Conservation (phyloP, 202 grass and related monocot genomes). For the Eragrostis tef region DNA sequence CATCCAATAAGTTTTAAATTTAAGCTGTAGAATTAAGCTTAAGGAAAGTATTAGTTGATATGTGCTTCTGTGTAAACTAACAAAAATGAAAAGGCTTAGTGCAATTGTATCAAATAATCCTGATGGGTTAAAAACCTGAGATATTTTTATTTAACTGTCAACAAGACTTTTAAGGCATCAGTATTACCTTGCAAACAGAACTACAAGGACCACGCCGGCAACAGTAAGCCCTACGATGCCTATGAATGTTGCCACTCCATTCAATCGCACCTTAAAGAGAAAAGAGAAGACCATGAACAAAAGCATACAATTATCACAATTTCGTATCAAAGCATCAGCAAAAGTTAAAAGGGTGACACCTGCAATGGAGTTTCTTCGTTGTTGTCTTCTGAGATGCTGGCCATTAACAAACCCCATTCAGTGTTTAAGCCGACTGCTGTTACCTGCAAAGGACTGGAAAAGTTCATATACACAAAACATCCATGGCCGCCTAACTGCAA, state of each 20-base stretch:
- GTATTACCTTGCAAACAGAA: conserved; percentile 65
- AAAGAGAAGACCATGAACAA: conserved; percentile 43
- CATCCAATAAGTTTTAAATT: background rate
- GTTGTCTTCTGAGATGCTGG: conserved; percentile 79
- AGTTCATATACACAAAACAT: conserved; percentile 38
- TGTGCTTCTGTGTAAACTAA: background rate
- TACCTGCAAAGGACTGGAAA: conserved; percentile 54
- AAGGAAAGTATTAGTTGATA: background rate
- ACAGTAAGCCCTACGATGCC: conserved; percentile 76
- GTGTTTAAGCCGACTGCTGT: conserved; percentile 87
- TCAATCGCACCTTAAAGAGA: conserved; percentile 69
- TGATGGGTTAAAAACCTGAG: conserved; percentile 7
- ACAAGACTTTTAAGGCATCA: conserved; percentile 11
- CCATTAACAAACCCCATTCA: conserved; percentile 92
- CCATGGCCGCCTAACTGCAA: background rate
- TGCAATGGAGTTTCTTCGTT: conserved; percentile 90
- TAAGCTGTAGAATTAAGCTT: background rate
- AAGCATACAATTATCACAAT: conserved; percentile 28
- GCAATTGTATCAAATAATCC: background rate
- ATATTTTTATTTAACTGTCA: conserved; percentile 7
- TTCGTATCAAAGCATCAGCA: conserved; percentile 30
- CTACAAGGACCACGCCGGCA: conserved; percentile 66
- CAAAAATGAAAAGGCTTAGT: background rate
- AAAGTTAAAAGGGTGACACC: conserved; percentile 53
- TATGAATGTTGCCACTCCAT: conserved; percentile 93